These are phyloP conservation scores for Brassica hybrid DNA, from an alignment of 441 rosid genomes.

Conservation along the genomic window DNA sequence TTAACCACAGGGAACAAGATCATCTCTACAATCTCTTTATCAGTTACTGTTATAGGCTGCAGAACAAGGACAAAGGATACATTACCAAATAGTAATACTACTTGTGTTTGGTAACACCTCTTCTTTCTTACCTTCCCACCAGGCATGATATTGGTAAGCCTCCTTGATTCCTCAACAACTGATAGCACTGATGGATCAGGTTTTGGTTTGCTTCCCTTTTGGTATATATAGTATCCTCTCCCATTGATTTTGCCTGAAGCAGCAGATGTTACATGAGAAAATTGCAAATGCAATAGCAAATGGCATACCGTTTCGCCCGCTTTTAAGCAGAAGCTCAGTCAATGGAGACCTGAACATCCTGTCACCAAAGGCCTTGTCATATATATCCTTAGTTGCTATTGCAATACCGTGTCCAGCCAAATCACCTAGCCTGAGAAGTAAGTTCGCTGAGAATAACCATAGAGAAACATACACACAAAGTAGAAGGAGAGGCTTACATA, in stretches of 20 bases:
- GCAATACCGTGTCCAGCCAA: conserved; percentile 88
- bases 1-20: conserved; percentile 92
- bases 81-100: not conserved
- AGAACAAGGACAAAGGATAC: conserved; percentile 24
- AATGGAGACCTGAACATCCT: conserved; percentile 65
- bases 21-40: conserved; percentile 89
- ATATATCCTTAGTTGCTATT: conserved; percentile 63
- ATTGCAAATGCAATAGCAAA: too few species aligned
- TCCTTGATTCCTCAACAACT: conserved; percentile 73
- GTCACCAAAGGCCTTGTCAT: conserved; percentile 63
- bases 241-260: conserved; percentile 87
- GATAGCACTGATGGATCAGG: conserved; percentile 81
- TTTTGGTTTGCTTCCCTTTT: conserved; percentile 82
- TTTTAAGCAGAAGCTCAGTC: conserved; percentile 67
- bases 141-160: conserved; percentile 76
- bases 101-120: conserved; percentile 5
- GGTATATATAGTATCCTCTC: conserved; percentile 81
- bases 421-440: conserved; percentile 79
- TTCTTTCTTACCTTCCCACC: conserved; percentile 71
- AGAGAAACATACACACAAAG: conserved; percentile 11
- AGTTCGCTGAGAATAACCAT: conserved; percentile 19
- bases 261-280: not conserved
- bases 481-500: conserved; percentile 49
- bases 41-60: conserved; percentile 79
- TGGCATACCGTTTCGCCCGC: conserved; percentile 75